Evolutionary conservation across 306 rosid species (phyloP).

Genomic region (Myrica gale): DNA sequence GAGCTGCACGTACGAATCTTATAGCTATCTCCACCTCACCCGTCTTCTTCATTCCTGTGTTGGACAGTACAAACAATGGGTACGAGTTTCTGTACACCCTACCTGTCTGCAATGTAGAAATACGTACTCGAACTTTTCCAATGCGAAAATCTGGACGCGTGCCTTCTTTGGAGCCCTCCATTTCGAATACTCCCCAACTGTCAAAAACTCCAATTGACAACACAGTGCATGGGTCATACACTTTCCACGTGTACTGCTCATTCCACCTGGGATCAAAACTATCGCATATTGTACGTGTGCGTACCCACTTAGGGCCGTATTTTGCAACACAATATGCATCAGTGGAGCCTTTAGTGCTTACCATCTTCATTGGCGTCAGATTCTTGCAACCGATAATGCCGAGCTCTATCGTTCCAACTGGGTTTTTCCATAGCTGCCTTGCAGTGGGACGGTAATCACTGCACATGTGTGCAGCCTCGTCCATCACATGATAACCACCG

Average conservation of each 20-base stretch:
- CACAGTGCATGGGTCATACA: conserved; percentile 81
- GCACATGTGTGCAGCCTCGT: conserved; percentile 71
- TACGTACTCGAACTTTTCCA: conserved; percentile 65
- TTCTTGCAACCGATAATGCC: conserved; percentile 71
- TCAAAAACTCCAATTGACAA: conserved; percentile 75
- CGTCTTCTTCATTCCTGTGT: conserved; percentile 57
- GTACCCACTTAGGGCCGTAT: conserved; percentile 83
- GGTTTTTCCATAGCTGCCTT: conserved; percentile 80
- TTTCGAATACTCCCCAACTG: conserved; percentile 37
- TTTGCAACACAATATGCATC: conserved; percentile 85
- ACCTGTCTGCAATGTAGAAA: conserved; percentile 64
- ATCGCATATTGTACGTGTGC: conserved; percentile 64
- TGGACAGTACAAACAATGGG: conserved; percentile 54
- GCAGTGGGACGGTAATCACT: conserved; percentile 94
- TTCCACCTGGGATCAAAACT: conserved; percentile 86
- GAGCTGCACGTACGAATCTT: conserved; percentile 47
- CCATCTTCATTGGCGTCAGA: conserved; percentile 66
- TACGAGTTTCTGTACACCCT: conserved; percentile 57
- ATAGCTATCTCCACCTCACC: conserved; percentile 83
- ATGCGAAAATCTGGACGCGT: conserved; percentile 51
- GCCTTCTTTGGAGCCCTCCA: conserved; percentile 23
- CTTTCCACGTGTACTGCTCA: conserved; percentile 90
- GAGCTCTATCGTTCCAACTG: conserved; percentile 67
- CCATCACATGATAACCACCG: conserved; percentile 96
- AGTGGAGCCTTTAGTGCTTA: conserved; percentile 51